phyloP scores from a whole-genome alignment of 192 early-diverging fungal genomes.

The Backusella parvicylindrica region DNA sequence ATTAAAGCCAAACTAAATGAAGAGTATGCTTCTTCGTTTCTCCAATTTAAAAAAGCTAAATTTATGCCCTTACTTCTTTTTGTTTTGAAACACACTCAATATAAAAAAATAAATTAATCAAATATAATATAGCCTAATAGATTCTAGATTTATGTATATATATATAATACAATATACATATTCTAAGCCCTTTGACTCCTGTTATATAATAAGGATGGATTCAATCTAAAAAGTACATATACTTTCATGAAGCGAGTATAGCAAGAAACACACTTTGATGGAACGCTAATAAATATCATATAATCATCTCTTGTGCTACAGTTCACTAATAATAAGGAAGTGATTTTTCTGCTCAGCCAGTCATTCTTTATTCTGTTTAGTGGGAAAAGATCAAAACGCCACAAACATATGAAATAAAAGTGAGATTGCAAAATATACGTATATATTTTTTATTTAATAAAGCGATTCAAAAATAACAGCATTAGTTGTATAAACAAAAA shows the following conservation, averaged over 20 bases:
- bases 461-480: background rate
- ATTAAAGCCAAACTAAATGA: background rate
- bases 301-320: background rate
- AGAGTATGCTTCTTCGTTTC: background rate
- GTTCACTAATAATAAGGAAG: background rate
- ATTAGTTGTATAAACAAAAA: background rate
- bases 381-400: background rate
- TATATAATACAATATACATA: background rate
- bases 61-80: background rate
- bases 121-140: background rate
- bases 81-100: background rate
- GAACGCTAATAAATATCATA: background rate
- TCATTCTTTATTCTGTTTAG: background rate
- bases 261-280: background rate
- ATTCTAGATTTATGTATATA: background rate
- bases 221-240: background rate
- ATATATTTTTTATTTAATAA: background rate
- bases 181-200: background rate
- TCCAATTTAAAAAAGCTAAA: background rate
- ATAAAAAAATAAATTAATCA: background rate
- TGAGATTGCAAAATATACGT: background rate
- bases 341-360: background rate
- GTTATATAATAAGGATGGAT: background rate
- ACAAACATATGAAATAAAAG: background rate
- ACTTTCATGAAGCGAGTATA: background rate